A percentile compares a stretch with the other conserved stretches of the same genome.
Evolutionary conservation across 148 eudicot genomes (phyloP).

Genomic region (Mesembryanthemum crystallinum): DNA sequence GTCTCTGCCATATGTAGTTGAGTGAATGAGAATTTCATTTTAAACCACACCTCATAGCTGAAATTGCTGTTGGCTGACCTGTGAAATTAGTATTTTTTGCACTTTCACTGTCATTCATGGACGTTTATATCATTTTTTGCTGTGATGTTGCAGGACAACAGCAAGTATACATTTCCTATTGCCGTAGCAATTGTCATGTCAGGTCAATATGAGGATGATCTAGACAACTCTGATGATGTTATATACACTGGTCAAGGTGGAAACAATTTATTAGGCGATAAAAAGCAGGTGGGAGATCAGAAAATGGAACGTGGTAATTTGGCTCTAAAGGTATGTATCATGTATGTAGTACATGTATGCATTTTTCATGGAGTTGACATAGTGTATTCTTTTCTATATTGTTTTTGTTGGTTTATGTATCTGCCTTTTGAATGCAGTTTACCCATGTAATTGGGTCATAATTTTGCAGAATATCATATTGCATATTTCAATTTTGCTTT

Average conservation of each 20-base stretch:
- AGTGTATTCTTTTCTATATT: no score
- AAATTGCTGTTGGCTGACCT: not conserved
- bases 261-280: slow-evolving; percentile 39
- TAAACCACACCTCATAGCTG: not conserved
- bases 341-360: not conserved
- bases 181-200: slow-evolving; percentile 48
- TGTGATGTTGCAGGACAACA: slow-evolving; percentile 28
- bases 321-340: slow-evolving; percentile 36
- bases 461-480: no score
- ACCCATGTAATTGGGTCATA: no score
- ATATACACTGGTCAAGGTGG: slow-evolving; percentile 54
- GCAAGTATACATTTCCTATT: slow-evolving; percentile 36
- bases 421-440: no score
- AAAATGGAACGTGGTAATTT: slow-evolving; percentile 38
- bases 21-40: not conserved
- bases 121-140: not conserved
- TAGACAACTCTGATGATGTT: slow-evolving; percentile 43
- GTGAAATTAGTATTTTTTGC: not conserved
- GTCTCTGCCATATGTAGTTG: not conserved
- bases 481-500: no score
- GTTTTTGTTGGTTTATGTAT: not conserved
- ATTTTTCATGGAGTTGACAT: no score
- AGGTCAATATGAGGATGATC: slow-evolving; percentile 51
- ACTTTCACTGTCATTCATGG: not conserved
- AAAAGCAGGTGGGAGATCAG: slow-evolving; percentile 40